Evolutionary conservation across 1,284 basidiomycete genomes (phyloP).

Genomic region (Marasmius fiardii): DNA sequence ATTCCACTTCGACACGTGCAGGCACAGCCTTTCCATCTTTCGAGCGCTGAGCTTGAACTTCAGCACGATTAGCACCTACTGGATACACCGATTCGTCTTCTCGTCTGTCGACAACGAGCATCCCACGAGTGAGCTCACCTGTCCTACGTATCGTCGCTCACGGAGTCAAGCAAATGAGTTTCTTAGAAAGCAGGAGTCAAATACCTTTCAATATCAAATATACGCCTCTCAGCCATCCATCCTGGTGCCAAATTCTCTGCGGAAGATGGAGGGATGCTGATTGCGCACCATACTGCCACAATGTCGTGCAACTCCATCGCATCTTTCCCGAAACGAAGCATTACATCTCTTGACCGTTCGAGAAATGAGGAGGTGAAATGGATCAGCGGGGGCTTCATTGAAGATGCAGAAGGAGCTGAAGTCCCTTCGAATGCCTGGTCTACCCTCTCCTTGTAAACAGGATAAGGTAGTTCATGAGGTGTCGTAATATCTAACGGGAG

Average conservation of each 20-base stretch:
- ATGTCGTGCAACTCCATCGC: constrained; percentile 86
- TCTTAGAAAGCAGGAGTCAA: constrained; percentile 11
- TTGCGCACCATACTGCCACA: constrained; percentile 77
- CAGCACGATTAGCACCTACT: constrained; percentile 58
- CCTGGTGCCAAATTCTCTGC: constrained; percentile 31
- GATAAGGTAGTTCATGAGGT: constrained; percentile 74
- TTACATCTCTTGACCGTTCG: constrained; percentile 67
- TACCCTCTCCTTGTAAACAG: constrained; percentile 48
- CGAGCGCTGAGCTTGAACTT: constrained; percentile 53
- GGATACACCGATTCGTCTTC: constrained; percentile 57
- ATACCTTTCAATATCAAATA: constrained; percentile 70
- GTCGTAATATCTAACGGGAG: constrained; percentile 82
- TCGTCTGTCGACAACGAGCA: constrained; percentile 71
- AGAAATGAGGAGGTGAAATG: constrained; percentile 83
- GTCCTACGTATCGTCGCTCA: constrained; percentile 25
- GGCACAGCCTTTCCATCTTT: constrained; percentile 39
- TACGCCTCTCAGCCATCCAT: constrained; percentile 51
- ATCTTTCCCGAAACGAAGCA: constrained; percentile 74
- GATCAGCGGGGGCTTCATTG: constrained; percentile 50
- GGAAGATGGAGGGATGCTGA: constrained; percentile 56
- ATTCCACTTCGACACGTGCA: constrained; percentile 49
- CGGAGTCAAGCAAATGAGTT: not conserved
- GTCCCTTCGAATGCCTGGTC: constrained; percentile 54
- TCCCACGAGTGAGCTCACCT: constrained; percentile 64
- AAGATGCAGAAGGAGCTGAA: constrained; percentile 38